Percentiles rank a stretch among this genome's conserved stretches.
Evolutionary conservation across 1,284 basidiomycete species (phyloP).

Genomic region (Anthracocystis walkeri): DNA sequence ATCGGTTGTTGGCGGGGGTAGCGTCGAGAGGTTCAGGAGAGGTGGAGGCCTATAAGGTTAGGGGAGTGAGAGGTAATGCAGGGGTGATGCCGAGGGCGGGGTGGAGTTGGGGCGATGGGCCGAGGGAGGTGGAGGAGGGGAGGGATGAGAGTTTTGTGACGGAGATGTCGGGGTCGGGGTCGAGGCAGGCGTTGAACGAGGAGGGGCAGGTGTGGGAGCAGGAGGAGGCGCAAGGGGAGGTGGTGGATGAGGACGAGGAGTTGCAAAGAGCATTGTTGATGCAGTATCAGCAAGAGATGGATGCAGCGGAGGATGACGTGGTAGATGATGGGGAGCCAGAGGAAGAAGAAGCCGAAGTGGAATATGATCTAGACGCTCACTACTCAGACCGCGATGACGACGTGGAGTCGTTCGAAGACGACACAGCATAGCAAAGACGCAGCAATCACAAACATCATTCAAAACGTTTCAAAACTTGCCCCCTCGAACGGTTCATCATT

Average conservation of each 20-base stretch:
- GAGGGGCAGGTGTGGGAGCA: background rate
- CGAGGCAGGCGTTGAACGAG: background rate
- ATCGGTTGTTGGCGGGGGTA: conserved; percentile 27
- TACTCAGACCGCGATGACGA: conserved; percentile 21
- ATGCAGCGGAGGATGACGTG: conserved; percentile 8
- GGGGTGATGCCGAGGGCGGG: conserved; percentile 24
- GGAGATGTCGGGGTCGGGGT: conserved; percentile 8
- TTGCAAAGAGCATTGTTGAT: conserved; percentile 23
- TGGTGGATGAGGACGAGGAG: conserved; percentile 21
- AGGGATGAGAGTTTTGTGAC: conserved; percentile 10
- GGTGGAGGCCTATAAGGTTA: conserved; percentile 27
- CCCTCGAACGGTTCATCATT: background rate
- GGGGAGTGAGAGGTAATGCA: conserved; percentile 24
- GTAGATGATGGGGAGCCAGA: conserved; percentile 6
- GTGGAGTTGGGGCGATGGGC: conserved; percentile 28
- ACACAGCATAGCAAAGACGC: conserved; percentile 4
- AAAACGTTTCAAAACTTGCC: too few relatives aligned
- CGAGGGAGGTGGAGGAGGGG: background rate
- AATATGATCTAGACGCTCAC: conserved; percentile 11
- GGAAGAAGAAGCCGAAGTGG: conserved; percentile 3
- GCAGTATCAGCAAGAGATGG: conserved; percentile 23
- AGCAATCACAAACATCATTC: too few relatives aligned
- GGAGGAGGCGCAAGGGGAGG: background rate
- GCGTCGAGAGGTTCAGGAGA: conserved; percentile 14
- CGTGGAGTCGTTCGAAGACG: conserved; percentile 27